phyloP scores from a whole-genome alignment of 805 yeast species.

The Barnettozyma sp. region DNA sequence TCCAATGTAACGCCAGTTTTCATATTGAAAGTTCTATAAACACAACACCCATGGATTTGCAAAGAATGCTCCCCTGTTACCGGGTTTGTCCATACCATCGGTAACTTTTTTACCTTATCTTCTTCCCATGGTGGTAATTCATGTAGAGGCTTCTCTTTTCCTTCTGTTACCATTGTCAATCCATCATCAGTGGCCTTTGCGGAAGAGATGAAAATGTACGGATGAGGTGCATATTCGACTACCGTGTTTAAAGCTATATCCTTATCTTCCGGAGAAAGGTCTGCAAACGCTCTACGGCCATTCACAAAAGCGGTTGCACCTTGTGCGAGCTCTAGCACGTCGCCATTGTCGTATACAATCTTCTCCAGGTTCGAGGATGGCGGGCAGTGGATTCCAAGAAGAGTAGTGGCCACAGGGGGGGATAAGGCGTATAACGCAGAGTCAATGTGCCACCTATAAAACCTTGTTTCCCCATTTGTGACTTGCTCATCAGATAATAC shows the following conservation, averaged over 20 bases:
- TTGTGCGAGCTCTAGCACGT: constrained; percentile 58
- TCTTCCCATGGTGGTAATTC: constrained; percentile 82
- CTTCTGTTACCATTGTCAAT: constrained; percentile 76
- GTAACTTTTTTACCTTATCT: constrained; percentile 66
- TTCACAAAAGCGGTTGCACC: constrained; percentile 89
- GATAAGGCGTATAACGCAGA: constrained; percentile 80
- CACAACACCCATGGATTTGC: constrained; percentile 87
- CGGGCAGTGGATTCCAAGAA: constrained; percentile 78
- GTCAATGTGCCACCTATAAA: constrained; percentile 92
- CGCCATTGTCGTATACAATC: constrained; percentile 63
- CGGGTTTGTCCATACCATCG: constrained; percentile 91
- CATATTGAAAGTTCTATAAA: constrained; percentile 50
- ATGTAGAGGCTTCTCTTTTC: constrained; percentile 58
- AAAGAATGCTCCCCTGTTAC: constrained; percentile 75
- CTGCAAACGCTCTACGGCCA: constrained; percentile 72
- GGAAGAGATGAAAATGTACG: constrained; percentile 76
- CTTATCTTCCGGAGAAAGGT: constrained; percentile 62
- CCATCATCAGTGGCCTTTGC: constrained; percentile 84
- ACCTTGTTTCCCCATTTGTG: constrained; percentile 59
- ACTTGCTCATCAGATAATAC: constrained; percentile 59
- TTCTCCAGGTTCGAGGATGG: constrained; percentile 53
- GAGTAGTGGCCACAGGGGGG: constrained; percentile 82
- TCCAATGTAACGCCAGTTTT: constrained; percentile 54
- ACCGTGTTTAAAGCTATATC: constrained; percentile 68
- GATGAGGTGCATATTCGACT: constrained; percentile 88